Evolutionary conservation across 352 stramenopile genomes (phyloP).

Genomic region (Pythium brachiatum): DNA sequence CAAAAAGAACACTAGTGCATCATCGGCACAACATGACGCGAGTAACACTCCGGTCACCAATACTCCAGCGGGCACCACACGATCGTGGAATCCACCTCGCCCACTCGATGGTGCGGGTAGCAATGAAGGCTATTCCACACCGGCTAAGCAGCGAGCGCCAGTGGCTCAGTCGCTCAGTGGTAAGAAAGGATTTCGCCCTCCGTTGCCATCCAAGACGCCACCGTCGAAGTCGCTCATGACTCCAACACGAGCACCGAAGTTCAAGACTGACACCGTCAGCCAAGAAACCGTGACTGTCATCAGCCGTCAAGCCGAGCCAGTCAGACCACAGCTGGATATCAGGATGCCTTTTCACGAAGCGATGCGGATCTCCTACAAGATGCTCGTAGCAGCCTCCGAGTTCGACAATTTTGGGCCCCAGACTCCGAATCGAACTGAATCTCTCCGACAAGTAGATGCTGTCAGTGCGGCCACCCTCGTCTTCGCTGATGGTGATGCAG

Average conservation of each 20-base stretch:
- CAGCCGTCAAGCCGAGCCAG: background rate
- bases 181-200: conserved; percentile 42
- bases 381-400: conserved; percentile 18
- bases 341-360: conserved; percentile 32
- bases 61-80: background rate
- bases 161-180: conserved; percentile 18
- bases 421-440: background rate
- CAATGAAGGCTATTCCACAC: conserved; percentile 12
- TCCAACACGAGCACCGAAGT: conserved; percentile 20
- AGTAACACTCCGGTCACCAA: conserved; percentile 1
- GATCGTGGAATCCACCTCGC: conserved; percentile 2
- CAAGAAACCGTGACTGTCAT: background rate
- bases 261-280: conserved; percentile 13
- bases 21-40: conserved; percentile 11
- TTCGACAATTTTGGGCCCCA: background rate
- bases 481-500: background rate
- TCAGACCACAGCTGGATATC: background rate
- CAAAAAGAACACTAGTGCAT: background rate
- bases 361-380: conserved; percentile 47
- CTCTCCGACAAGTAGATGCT: conserved; percentile 4
- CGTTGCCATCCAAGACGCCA: conserved; percentile 36
- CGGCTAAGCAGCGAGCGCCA: conserved; percentile 6
- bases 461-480: background rate
- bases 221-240: conserved; percentile 12
- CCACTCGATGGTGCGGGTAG: background rate